A percentile compares a stretch with the other conserved stretches of the same genome.
Conservation (phyloP, 441 rosid species). For the Pelargonium cotyledonis region DNA sequence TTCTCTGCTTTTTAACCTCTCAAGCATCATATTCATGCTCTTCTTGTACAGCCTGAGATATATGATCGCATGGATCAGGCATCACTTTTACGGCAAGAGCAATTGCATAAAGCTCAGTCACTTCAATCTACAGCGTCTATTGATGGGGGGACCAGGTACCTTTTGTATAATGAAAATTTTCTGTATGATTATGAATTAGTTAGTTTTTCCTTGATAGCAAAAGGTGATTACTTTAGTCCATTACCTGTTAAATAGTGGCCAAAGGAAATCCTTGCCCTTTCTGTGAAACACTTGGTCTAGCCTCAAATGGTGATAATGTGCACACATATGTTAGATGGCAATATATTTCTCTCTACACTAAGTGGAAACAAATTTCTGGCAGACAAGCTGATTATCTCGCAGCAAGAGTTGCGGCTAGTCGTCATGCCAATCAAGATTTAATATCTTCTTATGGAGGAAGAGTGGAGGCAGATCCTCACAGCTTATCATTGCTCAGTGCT, state of each 20-base stretch:
- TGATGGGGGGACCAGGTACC: slow-evolving; percentile 78
- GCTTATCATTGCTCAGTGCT: slow-evolving; percentile 51
- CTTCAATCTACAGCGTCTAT: slow-evolving; percentile 59
- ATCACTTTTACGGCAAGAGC: slow-evolving; percentile 78
- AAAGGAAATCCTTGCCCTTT: slow-evolving; percentile 26
- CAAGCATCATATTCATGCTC: slow-evolving; percentile 11
- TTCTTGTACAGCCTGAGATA: slow-evolving; percentile 49
- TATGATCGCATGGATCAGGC: slow-evolving; percentile 82
- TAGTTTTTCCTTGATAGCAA: slow-evolving; percentile 20
- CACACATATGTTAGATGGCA: slow-evolving; percentile 39
- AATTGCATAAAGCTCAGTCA: slow-evolving; percentile 65
- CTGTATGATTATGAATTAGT: slow-evolving; percentile 13
- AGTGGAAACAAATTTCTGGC: slow-evolving; percentile 94
- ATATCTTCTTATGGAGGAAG: slow-evolving; percentile 71
- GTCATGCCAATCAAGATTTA: slow-evolving; percentile 65
- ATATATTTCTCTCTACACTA: slow-evolving; percentile 52
- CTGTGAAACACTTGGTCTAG: slow-evolving; percentile 18
- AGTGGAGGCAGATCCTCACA: slow-evolving; percentile 69
- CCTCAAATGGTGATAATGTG: slow-evolving; percentile 26
- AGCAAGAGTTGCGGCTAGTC: slow-evolving; percentile 72
- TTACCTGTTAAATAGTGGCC: slow-evolving; percentile 19
- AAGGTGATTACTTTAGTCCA: slow-evolving; percentile 13
- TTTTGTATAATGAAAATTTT: slow-evolving; percentile 16
- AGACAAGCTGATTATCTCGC: slow-evolving; percentile 97
- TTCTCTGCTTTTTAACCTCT: slow-evolving; percentile 6